Evolutionary conservation across 2,329 filamentous ascomycete genomes (phyloP).

Genomic region (Botrytis medusae): DNA sequence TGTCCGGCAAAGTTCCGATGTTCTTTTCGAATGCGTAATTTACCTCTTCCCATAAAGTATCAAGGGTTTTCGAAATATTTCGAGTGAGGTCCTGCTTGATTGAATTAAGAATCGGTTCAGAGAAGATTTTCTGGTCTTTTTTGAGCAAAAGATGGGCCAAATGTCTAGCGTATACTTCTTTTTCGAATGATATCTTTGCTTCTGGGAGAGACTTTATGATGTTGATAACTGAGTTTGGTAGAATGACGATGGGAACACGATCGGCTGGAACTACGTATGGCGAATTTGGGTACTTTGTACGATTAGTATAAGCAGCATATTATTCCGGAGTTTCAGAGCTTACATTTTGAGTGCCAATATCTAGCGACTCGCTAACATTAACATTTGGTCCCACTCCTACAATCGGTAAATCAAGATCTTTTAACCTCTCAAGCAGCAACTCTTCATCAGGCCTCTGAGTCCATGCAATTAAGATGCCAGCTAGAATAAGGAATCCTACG

Average conservation of each 20-base stretch:
- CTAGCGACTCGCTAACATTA: constrained; percentile 8
- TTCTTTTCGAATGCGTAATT: constrained; percentile 29
- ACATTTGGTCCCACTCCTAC: constrained; percentile 14
- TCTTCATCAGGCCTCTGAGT: constrained; percentile 9
- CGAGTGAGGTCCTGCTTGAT: constrained; percentile 34
- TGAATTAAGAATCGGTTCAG: constrained; percentile 20
- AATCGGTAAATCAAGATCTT: constrained; percentile 1
- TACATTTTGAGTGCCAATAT: constrained; percentile 12
- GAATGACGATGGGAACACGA: constrained; percentile 13
- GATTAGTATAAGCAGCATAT: neutral
- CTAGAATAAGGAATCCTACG: neutral
- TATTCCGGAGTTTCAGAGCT: neutral
- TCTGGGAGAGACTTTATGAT: constrained; percentile 16
- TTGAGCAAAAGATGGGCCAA: constrained; percentile 8
- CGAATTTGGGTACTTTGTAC: neutral
- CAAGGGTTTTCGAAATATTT: constrained; percentile 29
- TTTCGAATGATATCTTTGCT: constrained; percentile 13
- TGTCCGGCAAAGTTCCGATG: constrained; percentile 32
- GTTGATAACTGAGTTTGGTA: constrained; percentile 9
- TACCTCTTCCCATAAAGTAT: constrained; percentile 33
- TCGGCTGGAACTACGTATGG: constrained; percentile 11
- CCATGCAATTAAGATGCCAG: neutral
- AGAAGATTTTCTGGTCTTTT: constrained; percentile 2
- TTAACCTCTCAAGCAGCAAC: constrained; percentile 1
- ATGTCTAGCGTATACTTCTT: constrained; percentile 13